These are phyloP conservation scores for Chamaecrista fasciculata DNA, from an alignment of 306 rosid species.

Conservation along the genomic window DNA sequence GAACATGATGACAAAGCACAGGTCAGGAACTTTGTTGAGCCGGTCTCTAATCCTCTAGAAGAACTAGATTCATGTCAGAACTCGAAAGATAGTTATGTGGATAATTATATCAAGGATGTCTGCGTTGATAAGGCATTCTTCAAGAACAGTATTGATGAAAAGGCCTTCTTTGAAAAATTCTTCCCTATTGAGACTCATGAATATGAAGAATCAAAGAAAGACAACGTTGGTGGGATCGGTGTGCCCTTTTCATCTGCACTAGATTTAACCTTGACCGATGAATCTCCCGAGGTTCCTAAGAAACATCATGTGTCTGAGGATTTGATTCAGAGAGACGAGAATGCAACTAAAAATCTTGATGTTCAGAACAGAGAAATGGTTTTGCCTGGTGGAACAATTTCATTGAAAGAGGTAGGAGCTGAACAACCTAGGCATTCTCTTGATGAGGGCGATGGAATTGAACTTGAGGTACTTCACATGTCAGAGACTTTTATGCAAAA, in stretches of 20 bases:
- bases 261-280: constrained; percentile 24
- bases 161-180: constrained; percentile 32
- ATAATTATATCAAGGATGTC: constrained; percentile 57
- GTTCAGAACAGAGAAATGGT: constrained; percentile 32
- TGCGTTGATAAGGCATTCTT: constrained; percentile 54
- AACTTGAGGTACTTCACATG: constrained; percentile 41
- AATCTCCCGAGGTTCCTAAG: constrained; percentile 33
- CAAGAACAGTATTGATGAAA: constrained; percentile 38
- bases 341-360: constrained; percentile 23
- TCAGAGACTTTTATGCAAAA: background rate
- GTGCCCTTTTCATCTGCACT: background rate
- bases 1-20: constrained; percentile 24
- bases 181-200: constrained; percentile 29
- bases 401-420: constrained; percentile 20
- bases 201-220: constrained; percentile 30
- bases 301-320: constrained; percentile 36
- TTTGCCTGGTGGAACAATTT: constrained; percentile 18
- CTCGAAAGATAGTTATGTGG: constrained; percentile 36
- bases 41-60: constrained; percentile 33
- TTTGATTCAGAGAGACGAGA: constrained; percentile 28
- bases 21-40: constrained; percentile 30
- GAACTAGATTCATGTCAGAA: constrained; percentile 29
- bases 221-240: constrained; percentile 33
- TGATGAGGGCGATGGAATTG: constrained; percentile 26
- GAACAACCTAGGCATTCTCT: constrained; percentile 17